Evolutionary conservation across 305 asterid species (phyloP), one percentile per base, ranked within the genome.

Genomic region (Coffea humblotiana): DNA sequence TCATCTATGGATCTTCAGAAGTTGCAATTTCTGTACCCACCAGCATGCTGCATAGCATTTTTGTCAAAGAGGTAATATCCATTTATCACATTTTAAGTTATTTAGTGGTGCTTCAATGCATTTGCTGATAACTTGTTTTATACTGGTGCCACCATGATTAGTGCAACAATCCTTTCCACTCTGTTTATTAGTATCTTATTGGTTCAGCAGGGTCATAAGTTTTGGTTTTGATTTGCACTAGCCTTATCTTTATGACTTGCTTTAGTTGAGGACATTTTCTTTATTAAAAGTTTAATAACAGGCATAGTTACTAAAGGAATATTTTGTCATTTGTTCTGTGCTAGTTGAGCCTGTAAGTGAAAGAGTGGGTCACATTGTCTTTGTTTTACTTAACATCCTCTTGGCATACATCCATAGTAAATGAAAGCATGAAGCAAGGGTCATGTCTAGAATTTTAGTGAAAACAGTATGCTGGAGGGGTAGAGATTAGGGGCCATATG

Each of bases 61-160:
- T 91, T 79, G 85, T 95, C 72, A 92, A 89, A 79, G 90, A 90
- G 98, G 98, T 94, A 89, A 19, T 64, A 37, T 45, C 40, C 25
- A 58, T 14, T 52, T 27, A 16, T 56, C 58, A 25, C 25, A 71
- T 60, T 73, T 29, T 29, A 29, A 35, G 52, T 21, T 21, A 37
- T 56, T 56, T 54, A 23, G 66, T 52, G 77, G 18, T 40, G 77
- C n/a, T 10, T 32, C 32, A 32, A 15, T 15, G 25, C 49, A 74
- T 52, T 29, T 4, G 19, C 16, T 25, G 35, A 23, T 72, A 8
- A 72, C 14, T 2, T 63, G 9, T 16, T 15, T 72, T 72, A 14
- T n/a, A n/a, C 27, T 71, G 47, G 29, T 49, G 6, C 12, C 74
- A 18, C 3, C 43, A 19, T 70, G 18, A 72, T 8, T 32, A 15